Evolutionary conservation across 2,329 filamentous ascomycete species (phyloP).

Genomic region (Hawksworthiomyces lignivorus): DNA sequence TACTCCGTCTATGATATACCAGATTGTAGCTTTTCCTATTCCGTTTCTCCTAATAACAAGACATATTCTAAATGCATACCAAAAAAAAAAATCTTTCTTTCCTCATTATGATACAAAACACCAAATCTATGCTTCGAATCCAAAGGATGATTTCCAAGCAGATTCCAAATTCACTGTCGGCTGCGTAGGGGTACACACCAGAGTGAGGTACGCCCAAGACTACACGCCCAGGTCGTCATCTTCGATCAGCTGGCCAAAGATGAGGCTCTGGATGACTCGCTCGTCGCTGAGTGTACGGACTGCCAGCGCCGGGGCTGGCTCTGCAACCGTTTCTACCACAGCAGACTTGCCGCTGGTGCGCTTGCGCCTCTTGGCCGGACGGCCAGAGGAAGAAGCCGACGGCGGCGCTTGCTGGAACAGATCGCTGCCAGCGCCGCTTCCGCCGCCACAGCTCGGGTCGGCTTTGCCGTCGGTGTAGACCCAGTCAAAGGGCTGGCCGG

Average conservation of each 20-base stretch:
- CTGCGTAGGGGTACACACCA: no score
- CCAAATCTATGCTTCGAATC: no score
- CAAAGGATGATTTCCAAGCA: conserved; percentile 5
- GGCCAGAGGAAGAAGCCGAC: conserved; percentile 5
- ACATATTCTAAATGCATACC: no score
- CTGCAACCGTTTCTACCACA: conserved; percentile 11
- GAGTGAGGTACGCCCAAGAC: no score
- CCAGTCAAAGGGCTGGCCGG: conserved; percentile 57
- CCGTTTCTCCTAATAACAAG: no score
- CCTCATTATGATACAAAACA: no score
- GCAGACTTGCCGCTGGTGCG: conserved; percentile 23
- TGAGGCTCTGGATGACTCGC: conserved; percentile 85
- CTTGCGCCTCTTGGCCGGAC: conserved; percentile 31
- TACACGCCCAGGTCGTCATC: conserved; percentile 41
- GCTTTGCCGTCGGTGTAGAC: conserved; percentile 66
- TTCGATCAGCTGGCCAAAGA: conserved; percentile 71
- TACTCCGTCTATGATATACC: no score
- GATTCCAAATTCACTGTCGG: no score
- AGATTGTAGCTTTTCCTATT: no score
- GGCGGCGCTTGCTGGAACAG: no score
- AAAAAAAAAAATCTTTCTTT: no score
- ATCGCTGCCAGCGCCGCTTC: neutral
- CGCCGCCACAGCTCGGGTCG: conserved; percentile 23
- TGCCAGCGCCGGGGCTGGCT: conserved; percentile 17
- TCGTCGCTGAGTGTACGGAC: conserved; percentile 73